Base-by-base conservation (phyloP, 73 alveolate genomes). In the Urostyla sp. region DNA sequence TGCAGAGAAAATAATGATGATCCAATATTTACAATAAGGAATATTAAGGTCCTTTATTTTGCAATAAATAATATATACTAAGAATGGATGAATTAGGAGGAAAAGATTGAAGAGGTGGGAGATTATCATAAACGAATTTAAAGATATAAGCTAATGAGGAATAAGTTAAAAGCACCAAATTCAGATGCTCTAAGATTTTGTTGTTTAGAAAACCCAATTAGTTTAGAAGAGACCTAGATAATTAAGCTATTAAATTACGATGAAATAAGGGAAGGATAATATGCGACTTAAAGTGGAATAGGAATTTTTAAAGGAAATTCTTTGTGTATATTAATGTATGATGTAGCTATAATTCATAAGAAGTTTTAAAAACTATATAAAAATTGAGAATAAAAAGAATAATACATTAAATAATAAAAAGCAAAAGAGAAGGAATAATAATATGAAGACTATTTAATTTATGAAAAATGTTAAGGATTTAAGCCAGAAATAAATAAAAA, bases 131-230 rank as follows among this genome's bases (percentile, higher is more conserved):
- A 31, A 13, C 23, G 77, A 11, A 59, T 59, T 7, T 6, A 59
- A 34, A 59, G 20, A 59, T 59, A 59, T 37, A 59, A 37, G 20
- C 34, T 59, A 6, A 59, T 59, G 30, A 59, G 36, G 13, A 37
- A 36, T 7, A 59, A 59, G 36, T 59, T 59, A 27, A 59, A 35
- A 44, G 34, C 77, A 28, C 57, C 28, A 34, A 35, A 23, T 16
- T n/a, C 51, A n/a, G 77, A 59, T 11, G 77, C 77, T 7, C 20
- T 59, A 23, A 59, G 36, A 32, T 59, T 34, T 20, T 59, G 57
- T 8, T 59, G 23, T 32, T 31, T 35, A 21, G 77, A 59, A 55
- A 30, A 52, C 6, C 77, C 77, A 5, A 16, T 59, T 4, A 35
- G 21, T 59, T 6, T 59, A n/a, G 46, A 55, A 55, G n/a, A n/a